Percentiles rank a stretch among this genome's conserved stretches.
phyloP scores from a whole-genome alignment of 2,329 filamentous ascomycete genomes.

The Scleromitrula shiraiana region DNA sequence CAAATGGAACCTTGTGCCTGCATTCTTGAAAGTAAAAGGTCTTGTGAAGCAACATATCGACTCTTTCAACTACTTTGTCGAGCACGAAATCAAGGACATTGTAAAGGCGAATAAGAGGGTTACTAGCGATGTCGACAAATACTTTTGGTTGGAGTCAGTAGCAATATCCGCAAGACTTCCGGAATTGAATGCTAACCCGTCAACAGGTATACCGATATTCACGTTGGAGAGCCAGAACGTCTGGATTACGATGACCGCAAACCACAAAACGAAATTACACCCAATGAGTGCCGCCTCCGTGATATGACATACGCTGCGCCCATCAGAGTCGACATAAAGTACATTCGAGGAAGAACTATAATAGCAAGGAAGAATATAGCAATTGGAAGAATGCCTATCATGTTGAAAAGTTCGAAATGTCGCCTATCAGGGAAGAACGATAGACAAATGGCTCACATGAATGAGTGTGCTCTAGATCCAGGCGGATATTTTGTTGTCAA shows the following conservation, averaged over 20 bases:
- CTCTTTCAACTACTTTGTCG: constrained; percentile 97
- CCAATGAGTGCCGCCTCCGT: constrained; percentile 90
- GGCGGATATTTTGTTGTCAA: constrained; percentile 98
- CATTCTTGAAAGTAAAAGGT: constrained; percentile 95
- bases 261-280: constrained; percentile 69
- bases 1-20: constrained; percentile 94
- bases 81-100: constrained; percentile 95
- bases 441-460: constrained; percentile 80
- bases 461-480: constrained; percentile 92
- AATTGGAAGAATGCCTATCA: constrained; percentile 89
- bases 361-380: constrained; percentile 69
- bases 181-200: background rate
- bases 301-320: constrained; percentile 98
- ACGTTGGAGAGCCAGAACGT: constrained; percentile 73
- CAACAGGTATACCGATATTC: constrained; percentile 71
- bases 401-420: constrained; percentile 94
- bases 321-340: constrained; percentile 86
- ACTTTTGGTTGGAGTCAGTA: constrained; percentile 73
- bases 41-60: constrained; percentile 84
- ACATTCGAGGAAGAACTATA: constrained; percentile 70
- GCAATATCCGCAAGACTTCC: background rate
- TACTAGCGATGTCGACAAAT: constrained; percentile 83
- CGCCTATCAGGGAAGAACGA: constrained; percentile 77
- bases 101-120: constrained; percentile 84
- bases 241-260: constrained; percentile 66